These are phyloP conservation scores for Russula brevipes DNA, from an alignment of 768 basidiomycete species.

Conservation along the genomic window DNA sequence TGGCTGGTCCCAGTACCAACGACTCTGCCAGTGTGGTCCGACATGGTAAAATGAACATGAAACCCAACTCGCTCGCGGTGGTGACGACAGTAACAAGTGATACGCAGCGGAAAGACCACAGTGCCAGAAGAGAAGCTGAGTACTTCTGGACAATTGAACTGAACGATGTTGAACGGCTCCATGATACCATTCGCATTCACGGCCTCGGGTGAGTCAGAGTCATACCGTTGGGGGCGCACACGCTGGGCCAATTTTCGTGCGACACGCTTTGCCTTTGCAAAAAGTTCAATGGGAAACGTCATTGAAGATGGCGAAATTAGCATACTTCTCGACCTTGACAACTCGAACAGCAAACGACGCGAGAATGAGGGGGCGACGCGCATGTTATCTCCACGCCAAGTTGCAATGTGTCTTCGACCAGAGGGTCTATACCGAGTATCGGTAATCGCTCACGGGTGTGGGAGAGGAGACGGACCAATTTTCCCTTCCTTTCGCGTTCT, in stretches of 20 bases:
- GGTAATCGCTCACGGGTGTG: neutral
- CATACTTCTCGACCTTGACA: slow-evolving; percentile 82
- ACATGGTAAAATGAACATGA: slow-evolving; percentile 81
- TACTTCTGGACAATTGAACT: slow-evolving; percentile 91
- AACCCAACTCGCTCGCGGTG: slow-evolving; percentile 97
- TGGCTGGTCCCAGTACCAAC: slow-evolving; percentile 78
- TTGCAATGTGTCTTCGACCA: slow-evolving; percentile 62
- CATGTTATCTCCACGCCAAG: slow-evolving; percentile 73
- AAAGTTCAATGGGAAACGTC: slow-evolving; percentile 14
- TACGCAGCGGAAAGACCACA: slow-evolving; percentile 83
- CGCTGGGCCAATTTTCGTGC: slow-evolving; percentile 85
- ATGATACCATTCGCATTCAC: slow-evolving; percentile 46
- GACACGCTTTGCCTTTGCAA: slow-evolving; percentile 71
- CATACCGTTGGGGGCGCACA: slow-evolving; percentile 70
- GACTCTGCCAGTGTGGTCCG: slow-evolving; percentile 70
- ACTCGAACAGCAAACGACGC: slow-evolving; percentile 78
- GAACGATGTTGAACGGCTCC: slow-evolving; percentile 80
- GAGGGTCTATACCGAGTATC: slow-evolving; percentile 46
- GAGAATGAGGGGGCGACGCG: slow-evolving; percentile 70
- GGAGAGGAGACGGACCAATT: slow-evolving; percentile 49
- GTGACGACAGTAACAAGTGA: slow-evolving; percentile 98
- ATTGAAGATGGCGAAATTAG: slow-evolving; percentile 11
- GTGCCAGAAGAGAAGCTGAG: slow-evolving; percentile 87
- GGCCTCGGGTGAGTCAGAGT: slow-evolving; percentile 59
- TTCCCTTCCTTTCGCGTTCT: slow-evolving; percentile 80